Evolutionary conservation across 140 eudicot species (phyloP), one percentile per base, ranked within the genome.

Genomic region (Senecio squalidus): DNA sequence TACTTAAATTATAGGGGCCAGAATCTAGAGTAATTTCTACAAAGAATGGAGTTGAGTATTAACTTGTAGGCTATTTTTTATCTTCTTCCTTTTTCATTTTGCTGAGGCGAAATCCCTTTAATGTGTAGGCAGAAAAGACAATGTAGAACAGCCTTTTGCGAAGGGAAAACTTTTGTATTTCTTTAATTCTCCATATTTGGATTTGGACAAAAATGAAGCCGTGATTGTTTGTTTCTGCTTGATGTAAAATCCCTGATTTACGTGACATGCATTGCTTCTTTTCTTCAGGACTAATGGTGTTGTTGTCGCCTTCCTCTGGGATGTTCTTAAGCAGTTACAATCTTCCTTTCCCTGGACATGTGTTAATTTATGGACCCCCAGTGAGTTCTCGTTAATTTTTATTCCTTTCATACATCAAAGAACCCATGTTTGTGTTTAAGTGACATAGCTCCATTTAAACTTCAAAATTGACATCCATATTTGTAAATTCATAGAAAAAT

Each of bases 311-410:
- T 64, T 53, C 78, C 39, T 84, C 78, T 79, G 89, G 81, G 23
- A 72, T 73, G 74, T 72, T 78, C 69, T 75, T 79, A 58, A 79
- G 75, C 73, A 61, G 51, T 44, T 84, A 81, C 67, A 58, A 78
- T 78, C 84, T 91, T 74, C 96, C 98, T 38, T 70, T 87, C 40
- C 96, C 98, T 29, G 98, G 96, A 39, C 98, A 92, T 62, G 73
- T 87, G 70, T 78, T 92, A 10, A 81, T 92, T 23, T 79, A 78
- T 78, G 98, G 98, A 33, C 95, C 98, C 66, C 84, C 98, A n/a
- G 97, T 89, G 70, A 89, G 97, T 82, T 68, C 31, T 62, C 5
- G n/a, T 7, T 6, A 51, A 5, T 30, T 21, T 15, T 52, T 39
- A 9, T 52, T 49, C 23, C 16, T 10, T 39, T 4, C 15, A 23